Conservation (phyloP, 73 alveolate species). For the Paramecium bursaria region DNA sequence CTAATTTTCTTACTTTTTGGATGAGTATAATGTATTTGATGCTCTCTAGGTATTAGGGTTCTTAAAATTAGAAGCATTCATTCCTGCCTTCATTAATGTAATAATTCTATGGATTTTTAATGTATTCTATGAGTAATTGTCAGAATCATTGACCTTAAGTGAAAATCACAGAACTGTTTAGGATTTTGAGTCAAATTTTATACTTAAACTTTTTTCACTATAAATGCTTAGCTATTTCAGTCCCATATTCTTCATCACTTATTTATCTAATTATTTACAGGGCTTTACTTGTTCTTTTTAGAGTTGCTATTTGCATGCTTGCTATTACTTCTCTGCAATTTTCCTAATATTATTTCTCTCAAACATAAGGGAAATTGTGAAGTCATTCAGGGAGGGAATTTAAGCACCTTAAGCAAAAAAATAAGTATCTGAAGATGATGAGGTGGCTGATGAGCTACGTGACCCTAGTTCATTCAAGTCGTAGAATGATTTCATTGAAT, state of each 20-base stretch:
- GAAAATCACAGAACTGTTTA: conserved; percentile 66
- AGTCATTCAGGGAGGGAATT: not conserved
- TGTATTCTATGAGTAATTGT: conserved; percentile 41
- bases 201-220: conserved; percentile 45
- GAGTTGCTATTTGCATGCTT: conserved; percentile 45
- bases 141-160: conserved; percentile 52
- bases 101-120: conserved; percentile 32
- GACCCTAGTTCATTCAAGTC: not conserved
- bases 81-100: conserved; percentile 64
- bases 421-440: not conserved
- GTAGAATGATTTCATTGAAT: conserved; percentile 7
- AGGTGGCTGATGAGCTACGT: no score
- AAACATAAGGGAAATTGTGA: conserved; percentile 20
- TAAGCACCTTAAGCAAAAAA: not conserved
- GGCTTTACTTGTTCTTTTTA: conserved; percentile 63
- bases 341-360: conserved; percentile 43
- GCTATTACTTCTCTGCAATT: conserved; percentile 47
- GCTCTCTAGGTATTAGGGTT: not conserved
- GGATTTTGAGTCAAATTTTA: conserved; percentile 59
- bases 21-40: conserved; percentile 40
- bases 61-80: conserved; percentile 51
- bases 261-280: conserved; percentile 8
- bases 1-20: conserved; percentile 45
- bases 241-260: conserved; percentile 61
- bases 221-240: conserved; percentile 25